Evolutionary conservation across 2,329 filamentous ascomycete species (phyloP).

Genomic region (Cladosporium sp.): DNA sequence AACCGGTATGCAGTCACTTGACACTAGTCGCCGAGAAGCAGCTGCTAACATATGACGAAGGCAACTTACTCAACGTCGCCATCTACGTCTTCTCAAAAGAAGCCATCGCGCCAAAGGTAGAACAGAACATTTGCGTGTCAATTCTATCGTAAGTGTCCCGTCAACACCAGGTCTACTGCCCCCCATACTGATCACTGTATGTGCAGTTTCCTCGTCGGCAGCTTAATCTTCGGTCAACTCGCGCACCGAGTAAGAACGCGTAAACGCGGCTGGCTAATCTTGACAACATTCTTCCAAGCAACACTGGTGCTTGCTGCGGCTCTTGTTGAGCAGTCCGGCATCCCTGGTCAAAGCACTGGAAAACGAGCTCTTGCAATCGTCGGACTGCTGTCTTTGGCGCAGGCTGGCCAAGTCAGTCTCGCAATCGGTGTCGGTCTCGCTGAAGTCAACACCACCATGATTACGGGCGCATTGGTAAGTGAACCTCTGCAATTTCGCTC

Average conservation of each 20-base stretch:
- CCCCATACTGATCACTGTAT: not conserved
- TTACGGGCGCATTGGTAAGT: conserved; percentile 21
- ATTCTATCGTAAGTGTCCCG: not conserved
- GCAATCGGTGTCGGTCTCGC: conserved; percentile 19
- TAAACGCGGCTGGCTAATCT: conserved; percentile 19
- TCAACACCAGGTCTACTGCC: not conserved
- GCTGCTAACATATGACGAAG: not conserved
- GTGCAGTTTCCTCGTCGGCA: conserved; percentile 18
- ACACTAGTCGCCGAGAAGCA: conserved; percentile 27
- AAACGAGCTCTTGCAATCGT: conserved; percentile 13
- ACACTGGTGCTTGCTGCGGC: conserved; percentile 17
- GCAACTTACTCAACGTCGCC: conserved; percentile 7
- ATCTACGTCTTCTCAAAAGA: conserved; percentile 9
- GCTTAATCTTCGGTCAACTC: conserved; percentile 20
- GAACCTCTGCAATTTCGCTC: conserved; percentile 2
- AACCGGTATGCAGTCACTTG: conserved; percentile 21
- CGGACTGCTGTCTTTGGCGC: conserved; percentile 16
- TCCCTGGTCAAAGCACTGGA: not conserved
- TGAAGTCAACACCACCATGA: conserved; percentile 25
- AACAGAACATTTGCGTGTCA: conserved; percentile 7
- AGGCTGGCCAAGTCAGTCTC: conserved; percentile 20
- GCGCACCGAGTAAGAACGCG: conserved; percentile 15
- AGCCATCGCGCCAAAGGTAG: conserved; percentile 1
- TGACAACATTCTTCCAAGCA: conserved; percentile 18
- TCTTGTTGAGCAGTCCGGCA: conserved; percentile 12